phyloP scores from a whole-genome alignment of 23 red algal species.

The Chondrus crispus region DNA sequence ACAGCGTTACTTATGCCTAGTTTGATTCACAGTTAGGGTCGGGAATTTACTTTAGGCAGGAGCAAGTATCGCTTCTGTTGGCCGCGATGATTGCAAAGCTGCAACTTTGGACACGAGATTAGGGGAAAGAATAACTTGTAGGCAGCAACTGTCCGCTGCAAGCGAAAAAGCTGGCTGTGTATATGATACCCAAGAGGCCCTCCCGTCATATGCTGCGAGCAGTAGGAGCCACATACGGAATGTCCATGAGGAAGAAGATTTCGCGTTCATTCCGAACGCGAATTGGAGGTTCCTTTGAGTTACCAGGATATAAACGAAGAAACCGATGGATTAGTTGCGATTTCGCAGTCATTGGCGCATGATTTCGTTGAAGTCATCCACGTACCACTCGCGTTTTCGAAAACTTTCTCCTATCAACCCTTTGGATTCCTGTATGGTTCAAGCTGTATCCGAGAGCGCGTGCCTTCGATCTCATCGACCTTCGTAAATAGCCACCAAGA shows the following conservation, averaged over 20 bases:
- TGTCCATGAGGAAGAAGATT: constrained; percentile 42
- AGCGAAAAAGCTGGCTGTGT: background rate
- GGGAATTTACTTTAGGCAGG: background rate
- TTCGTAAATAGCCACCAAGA: background rate
- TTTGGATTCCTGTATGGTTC: constrained; percentile 42
- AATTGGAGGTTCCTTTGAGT: constrained; percentile 34
- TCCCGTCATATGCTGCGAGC: constrained; percentile 26
- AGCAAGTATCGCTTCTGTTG: background rate
- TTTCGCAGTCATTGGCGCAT: too few species aligned
- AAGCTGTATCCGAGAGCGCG: constrained; percentile 39
- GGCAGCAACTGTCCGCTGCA: background rate
- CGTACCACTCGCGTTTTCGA: constrained; percentile 29
- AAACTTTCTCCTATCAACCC: constrained; percentile 10
- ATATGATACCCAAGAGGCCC: background rate
- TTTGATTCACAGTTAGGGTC: background rate
- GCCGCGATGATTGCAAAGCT: background rate
- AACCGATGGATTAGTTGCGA: too few species aligned
- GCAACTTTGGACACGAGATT: background rate
- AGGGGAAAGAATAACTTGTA: background rate
- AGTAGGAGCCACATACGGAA: constrained; percentile 40
- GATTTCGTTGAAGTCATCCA: too few species aligned
- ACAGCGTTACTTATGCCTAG: too few species aligned
- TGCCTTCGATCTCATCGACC: constrained; percentile 54
- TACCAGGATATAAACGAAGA: too few species aligned
- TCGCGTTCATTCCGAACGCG: constrained; percentile 24